These are phyloP conservation scores for Penicillium digitatum DNA, from an alignment of 2,329 filamentous ascomycete species.

Conservation along the genomic window DNA sequence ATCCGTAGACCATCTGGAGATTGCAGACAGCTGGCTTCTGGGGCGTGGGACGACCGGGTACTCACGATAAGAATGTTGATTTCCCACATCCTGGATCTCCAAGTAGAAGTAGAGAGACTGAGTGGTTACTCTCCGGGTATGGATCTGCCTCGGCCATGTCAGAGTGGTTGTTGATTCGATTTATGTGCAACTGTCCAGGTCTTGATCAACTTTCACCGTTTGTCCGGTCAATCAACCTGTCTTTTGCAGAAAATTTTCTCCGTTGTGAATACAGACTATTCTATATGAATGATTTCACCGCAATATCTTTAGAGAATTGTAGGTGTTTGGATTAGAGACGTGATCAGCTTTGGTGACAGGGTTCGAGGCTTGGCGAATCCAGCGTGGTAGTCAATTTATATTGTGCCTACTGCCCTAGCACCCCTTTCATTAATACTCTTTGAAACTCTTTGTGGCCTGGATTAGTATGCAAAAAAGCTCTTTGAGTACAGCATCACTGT, in stretches of 20 bases:
- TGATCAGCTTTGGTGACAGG: neutral
- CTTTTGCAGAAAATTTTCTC: neutral
- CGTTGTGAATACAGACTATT: neutral
- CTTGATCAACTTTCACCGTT: neutral
- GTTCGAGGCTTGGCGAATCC: conserved; percentile 1
- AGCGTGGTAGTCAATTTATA: neutral
- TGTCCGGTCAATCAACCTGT: neutral
- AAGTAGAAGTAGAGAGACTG: conserved; percentile 50
- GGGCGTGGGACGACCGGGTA: conserved; percentile 13
- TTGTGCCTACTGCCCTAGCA: neutral
- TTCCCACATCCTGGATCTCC: conserved; percentile 60
- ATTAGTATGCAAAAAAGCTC: fast-evolving
- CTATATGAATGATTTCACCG: neutral
- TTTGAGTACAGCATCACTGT: too few relatives aligned
- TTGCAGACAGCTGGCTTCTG: neutral
- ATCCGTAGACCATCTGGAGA: neutral
- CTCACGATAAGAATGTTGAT: conserved; percentile 60
- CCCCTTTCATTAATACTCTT: too few relatives aligned
- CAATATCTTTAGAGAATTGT: neutral
- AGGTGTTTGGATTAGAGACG: neutral
- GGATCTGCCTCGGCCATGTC: conserved; percentile 8
- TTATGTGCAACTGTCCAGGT: neutral
- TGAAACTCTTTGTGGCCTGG: neutral
- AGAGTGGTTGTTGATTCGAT: neutral
- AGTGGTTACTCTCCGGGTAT: conserved; percentile 10